These are phyloP conservation scores for Moesziomyces aphidis DNA, from an alignment of 1,284 basidiomycete species.

Conservation along the genomic window DNA sequence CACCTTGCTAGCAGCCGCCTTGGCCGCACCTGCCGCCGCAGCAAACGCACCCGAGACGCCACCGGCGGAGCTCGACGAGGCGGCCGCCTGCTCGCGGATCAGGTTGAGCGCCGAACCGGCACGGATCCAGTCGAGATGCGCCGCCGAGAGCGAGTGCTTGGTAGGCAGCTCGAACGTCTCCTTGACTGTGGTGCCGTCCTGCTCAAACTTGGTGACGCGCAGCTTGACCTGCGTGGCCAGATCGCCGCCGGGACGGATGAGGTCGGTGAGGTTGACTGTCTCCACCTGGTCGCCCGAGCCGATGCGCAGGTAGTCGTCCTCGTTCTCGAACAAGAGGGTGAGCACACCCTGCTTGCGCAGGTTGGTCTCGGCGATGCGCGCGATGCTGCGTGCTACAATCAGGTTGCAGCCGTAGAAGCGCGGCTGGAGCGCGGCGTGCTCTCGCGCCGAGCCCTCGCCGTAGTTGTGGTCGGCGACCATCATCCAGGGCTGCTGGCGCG, in stretches of 20 bases:
- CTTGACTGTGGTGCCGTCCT: slow-evolving; percentile 55
- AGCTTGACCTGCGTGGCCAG: slow-evolving; percentile 59
- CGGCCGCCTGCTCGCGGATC: slow-evolving; percentile 58
- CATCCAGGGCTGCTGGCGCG: slow-evolving; percentile 77
- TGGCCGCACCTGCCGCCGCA: slow-evolving; percentile 25
- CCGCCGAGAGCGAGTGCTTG: slow-evolving; percentile 58
- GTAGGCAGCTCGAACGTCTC: slow-evolving; percentile 63
- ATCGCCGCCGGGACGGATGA: slow-evolving; percentile 58
- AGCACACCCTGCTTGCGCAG: slow-evolving; percentile 67
- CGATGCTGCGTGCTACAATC: slow-evolving; percentile 69
- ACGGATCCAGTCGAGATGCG: slow-evolving; percentile 66
- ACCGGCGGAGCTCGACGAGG: slow-evolving; percentile 6
- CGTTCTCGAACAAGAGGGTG: slow-evolving; percentile 66
- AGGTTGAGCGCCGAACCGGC: slow-evolving; percentile 66
- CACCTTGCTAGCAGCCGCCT: slow-evolving; percentile 26
- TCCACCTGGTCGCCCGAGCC: slow-evolving; percentile 61
- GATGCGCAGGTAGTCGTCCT: slow-evolving; percentile 63
- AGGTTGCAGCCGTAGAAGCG: slow-evolving; percentile 82
- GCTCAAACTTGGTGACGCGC: slow-evolving; percentile 61
- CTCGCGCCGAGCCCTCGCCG: slow-evolving; percentile 97
- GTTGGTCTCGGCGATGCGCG: slow-evolving; percentile 79
- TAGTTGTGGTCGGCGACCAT: slow-evolving; percentile 88
- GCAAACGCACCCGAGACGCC: slow-evolving; percentile 34
- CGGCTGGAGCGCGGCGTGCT: slow-evolving; percentile 96
- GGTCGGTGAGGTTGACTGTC: slow-evolving; percentile 62